Evolutionary conservation across 352 stramenopile genomes (phyloP).

Genomic region (Globisporangium emineosum): DNA sequence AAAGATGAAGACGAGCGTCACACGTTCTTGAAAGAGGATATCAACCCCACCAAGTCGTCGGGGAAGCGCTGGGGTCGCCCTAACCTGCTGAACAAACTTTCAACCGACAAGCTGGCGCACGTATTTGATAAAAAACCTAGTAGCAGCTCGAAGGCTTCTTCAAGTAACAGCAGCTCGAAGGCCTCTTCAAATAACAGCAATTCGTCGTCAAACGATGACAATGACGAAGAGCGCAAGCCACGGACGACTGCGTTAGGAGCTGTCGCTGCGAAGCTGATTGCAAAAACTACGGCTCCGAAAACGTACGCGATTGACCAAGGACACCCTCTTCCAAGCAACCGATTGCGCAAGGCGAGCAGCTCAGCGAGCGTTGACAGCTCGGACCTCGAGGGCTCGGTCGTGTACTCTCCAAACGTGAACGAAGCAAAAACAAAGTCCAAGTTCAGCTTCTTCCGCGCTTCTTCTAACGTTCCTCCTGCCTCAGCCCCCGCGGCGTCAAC

Average conservation of each 20-base stretch:
- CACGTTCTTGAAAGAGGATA: slow-evolving; percentile 13
- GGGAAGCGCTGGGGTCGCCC: slow-evolving; percentile 16
- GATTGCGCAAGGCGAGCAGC: slow-evolving; percentile 20
- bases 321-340: slow-evolving; percentile 16
- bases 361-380: slow-evolving; percentile 10
- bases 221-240: slow-evolving; percentile 8
- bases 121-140: slow-evolving; percentile 21
- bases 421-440: slow-evolving; percentile 19
- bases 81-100: slow-evolving; percentile 23
- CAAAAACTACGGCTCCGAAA: slow-evolving; percentile 5
- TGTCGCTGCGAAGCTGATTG: slow-evolving; percentile 15
- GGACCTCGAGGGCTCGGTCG: slow-evolving; percentile 13
- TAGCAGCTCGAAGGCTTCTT: slow-evolving; percentile 18
- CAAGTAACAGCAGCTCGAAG: slow-evolving; percentile 8
- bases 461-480: not conserved
- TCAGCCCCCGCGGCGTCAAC: slow-evolving; percentile 4
- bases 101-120: slow-evolving; percentile 8
- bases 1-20: not conserved
- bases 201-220: slow-evolving; percentile 17
- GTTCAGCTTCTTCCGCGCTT: slow-evolving; percentile 15
- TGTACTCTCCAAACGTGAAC: slow-evolving; percentile 15
- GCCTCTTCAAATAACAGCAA: slow-evolving; percentile 16
- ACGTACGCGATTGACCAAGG: slow-evolving; percentile 15
- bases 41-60: not conserved
- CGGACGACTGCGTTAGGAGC: slow-evolving; percentile 10